Conservation (phyloP, 768 basidiomycete species). For the Terana coerulea region DNA sequence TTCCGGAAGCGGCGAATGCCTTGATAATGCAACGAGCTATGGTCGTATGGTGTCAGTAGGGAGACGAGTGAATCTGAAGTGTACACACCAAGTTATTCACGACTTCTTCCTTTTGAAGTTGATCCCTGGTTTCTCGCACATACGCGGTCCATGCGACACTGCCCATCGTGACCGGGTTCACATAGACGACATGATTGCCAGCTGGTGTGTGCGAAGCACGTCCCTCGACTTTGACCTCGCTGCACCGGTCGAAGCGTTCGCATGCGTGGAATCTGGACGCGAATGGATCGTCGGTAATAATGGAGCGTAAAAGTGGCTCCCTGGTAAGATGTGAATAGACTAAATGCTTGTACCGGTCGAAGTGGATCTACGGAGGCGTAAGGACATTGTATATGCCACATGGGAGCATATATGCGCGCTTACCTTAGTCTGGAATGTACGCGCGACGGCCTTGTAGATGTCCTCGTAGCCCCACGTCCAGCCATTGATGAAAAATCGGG, state of each 20-base stretch:
- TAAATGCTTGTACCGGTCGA: slow-evolving; percentile 82
- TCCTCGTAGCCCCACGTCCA: slow-evolving; percentile 99
- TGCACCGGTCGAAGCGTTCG: slow-evolving; percentile 76
- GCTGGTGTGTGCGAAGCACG: slow-evolving; percentile 12
- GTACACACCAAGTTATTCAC: slow-evolving; percentile 62
- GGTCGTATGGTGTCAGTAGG: background rate
- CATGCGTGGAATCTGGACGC: slow-evolving; percentile 91
- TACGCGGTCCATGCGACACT: slow-evolving; percentile 52
- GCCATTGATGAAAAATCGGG: slow-evolving; percentile 82
- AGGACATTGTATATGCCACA: background rate
- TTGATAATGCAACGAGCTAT: slow-evolving; percentile 77
- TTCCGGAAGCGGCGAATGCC: slow-evolving; percentile 88
- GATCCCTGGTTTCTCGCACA: slow-evolving; percentile 36
- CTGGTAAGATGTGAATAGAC: slow-evolving; percentile 60
- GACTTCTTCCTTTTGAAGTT: slow-evolving; percentile 38
- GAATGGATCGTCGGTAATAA: slow-evolving; percentile 57
- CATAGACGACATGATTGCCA: slow-evolving; percentile 64
- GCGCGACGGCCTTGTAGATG: slow-evolving; percentile 70
- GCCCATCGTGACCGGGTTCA: slow-evolving; percentile 81
- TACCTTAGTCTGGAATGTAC: slow-evolving; percentile 62
- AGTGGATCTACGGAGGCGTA: slow-evolving; percentile 59
- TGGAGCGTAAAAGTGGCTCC: slow-evolving; percentile 49
- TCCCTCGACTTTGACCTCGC: slow-evolving; percentile 44
- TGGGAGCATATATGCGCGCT: slow-evolving; percentile 6
- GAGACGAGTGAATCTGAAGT: background rate